phyloP scores from a whole-genome alignment of 2,329 filamentous ascomycete species.

The Helminthosporium solani region DNA sequence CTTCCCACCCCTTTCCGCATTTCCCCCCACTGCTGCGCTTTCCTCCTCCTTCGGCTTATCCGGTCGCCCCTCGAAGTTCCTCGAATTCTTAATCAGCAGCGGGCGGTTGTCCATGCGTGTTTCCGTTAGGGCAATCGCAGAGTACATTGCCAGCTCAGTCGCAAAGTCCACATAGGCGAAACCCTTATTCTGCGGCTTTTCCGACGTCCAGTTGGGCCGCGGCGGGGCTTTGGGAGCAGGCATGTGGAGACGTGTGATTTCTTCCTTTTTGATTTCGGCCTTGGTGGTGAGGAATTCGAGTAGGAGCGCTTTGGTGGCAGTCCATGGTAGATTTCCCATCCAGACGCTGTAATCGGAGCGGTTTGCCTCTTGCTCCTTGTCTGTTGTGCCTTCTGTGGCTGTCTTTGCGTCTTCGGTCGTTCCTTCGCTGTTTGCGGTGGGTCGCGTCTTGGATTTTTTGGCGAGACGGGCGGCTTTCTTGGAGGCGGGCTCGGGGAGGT shows the following conservation, averaged over 20 bases:
- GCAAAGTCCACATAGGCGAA: conserved; percentile 96
- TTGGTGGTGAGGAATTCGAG: conserved; percentile 76
- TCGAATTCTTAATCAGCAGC: conserved; percentile 90
- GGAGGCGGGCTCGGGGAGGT: conserved; percentile 87
- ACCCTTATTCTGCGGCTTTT: conserved; percentile 73
- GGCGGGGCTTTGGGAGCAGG: conserved; percentile 55
- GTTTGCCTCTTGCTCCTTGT: conserved; percentile 35
- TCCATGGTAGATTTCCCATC: conserved; percentile 95
- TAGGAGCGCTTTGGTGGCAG: conserved; percentile 70
- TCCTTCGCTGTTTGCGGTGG: conserved; percentile 15
- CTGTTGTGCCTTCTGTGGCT: conserved; percentile 33
- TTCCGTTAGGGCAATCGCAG: conserved; percentile 86
- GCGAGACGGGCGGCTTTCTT: conserved; percentile 88
- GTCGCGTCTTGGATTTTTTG: conserved; percentile 71
- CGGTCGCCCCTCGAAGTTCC: conserved; percentile 86
- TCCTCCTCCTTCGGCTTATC: conserved; percentile 57
- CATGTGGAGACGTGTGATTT: conserved; percentile 83
- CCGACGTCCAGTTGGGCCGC: conserved; percentile 43
- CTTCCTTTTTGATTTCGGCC: conserved; percentile 58
- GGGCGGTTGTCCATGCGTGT: conserved; percentile 72
- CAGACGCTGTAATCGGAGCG: conserved; percentile 85
- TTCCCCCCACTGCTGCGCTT: conserved; percentile 15
- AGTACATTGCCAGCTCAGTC: conserved; percentile 65
- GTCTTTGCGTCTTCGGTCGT: conserved; percentile 31
- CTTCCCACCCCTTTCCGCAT: conserved; percentile 34